Percentiles rank a stretch among this genome's conserved stretches.
Evolutionary conservation across 257 asterid species (phyloP).

Genomic region (Penstemon newberryi): DNA sequence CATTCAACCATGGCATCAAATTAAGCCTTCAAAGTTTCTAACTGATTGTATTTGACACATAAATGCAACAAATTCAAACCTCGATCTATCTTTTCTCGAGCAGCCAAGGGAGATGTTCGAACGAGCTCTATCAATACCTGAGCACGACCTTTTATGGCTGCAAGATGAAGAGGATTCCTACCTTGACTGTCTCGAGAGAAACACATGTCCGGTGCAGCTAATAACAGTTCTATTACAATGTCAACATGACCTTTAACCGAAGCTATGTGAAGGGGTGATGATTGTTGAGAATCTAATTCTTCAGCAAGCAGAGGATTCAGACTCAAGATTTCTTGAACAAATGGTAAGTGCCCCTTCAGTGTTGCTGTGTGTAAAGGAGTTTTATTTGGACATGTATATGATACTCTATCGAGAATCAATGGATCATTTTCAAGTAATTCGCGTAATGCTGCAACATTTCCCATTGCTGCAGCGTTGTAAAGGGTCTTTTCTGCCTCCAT

Average conservation of each 20-base stretch:
- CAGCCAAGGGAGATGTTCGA: conserved; percentile 22
- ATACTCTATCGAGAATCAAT: conserved; percentile 36
- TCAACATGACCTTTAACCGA: conserved; percentile 33
- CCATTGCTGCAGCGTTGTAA: conserved; percentile 37
- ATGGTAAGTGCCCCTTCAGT: conserved; percentile 32
- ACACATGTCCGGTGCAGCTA: conserved; percentile 25
- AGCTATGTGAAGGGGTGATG: conserved; percentile 44
- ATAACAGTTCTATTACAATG: conserved; percentile 26
- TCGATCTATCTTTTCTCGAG: conserved; percentile 15
- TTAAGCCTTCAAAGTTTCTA: conserved; percentile 30
- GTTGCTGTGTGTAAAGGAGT: conserved; percentile 41
- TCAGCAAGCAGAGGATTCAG: conserved; percentile 23
- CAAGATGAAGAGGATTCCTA: conserved; percentile 44
- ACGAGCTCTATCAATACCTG: conserved; percentile 30
- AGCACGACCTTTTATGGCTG: conserved; percentile 39
- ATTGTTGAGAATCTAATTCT: conserved; percentile 28
- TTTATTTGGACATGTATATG: conserved; percentile 20
- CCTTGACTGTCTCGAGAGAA: conserved; percentile 31
- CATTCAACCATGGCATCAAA: conserved; percentile 16
- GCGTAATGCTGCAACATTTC: conserved; percentile 9
- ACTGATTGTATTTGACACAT: conserved; percentile 35
- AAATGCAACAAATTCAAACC: conserved; percentile 36
- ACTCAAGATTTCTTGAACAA: conserved; percentile 27
- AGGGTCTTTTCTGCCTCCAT: conserved; percentile 10
- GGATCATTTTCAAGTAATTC: conserved; percentile 31